These are phyloP conservation scores for Metschnikowia lachancei DNA, from an alignment of 805 yeast genomes.

Conservation along the genomic window DNA sequence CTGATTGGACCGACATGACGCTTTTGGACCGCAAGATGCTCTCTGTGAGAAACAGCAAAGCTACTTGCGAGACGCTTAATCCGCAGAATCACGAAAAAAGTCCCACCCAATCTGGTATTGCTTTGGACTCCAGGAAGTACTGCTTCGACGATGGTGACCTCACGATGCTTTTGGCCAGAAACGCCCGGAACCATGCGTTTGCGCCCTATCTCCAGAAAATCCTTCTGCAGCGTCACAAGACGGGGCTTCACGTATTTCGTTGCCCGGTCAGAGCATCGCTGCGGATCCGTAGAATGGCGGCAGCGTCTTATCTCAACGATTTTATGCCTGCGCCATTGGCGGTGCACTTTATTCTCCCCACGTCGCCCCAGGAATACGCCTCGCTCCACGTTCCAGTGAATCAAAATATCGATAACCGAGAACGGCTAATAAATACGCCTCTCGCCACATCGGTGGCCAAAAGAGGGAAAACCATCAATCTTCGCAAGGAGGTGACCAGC, in stretches of 20 bases:
- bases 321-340: slow-evolving; percentile 41
- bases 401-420: slow-evolving; percentile 3
- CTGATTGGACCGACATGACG: slow-evolving; percentile 20
- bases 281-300: slow-evolving; percentile 29
- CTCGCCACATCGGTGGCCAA: slow-evolving; percentile 8
- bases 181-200: slow-evolving; percentile 24
- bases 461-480: background rate
- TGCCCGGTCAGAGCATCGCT: slow-evolving; percentile 33
- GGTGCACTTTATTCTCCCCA: slow-evolving; percentile 31
- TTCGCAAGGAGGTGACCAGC: slow-evolving; percentile 17
- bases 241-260: slow-evolving; percentile 41
- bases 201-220: slow-evolving; percentile 17
- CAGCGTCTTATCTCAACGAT: slow-evolving; percentile 40
- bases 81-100: background rate
- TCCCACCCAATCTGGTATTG: slow-evolving; percentile 2
- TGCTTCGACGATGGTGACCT: slow-evolving; percentile 2
- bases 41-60: background rate
- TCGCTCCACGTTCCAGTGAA: slow-evolving; percentile 7
- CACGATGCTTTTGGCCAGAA: slow-evolving; percentile 21
- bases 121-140: background rate
- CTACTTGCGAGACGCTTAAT: slow-evolving; percentile 8
- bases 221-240: slow-evolving; percentile 3
- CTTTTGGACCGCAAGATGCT: slow-evolving; percentile 9
- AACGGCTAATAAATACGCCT: slow-evolving; percentile 10
- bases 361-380: background rate